phyloP scores from a whole-genome alignment of 2,329 filamentous ascomycete genomes.

The Diplodia seriata region DNA sequence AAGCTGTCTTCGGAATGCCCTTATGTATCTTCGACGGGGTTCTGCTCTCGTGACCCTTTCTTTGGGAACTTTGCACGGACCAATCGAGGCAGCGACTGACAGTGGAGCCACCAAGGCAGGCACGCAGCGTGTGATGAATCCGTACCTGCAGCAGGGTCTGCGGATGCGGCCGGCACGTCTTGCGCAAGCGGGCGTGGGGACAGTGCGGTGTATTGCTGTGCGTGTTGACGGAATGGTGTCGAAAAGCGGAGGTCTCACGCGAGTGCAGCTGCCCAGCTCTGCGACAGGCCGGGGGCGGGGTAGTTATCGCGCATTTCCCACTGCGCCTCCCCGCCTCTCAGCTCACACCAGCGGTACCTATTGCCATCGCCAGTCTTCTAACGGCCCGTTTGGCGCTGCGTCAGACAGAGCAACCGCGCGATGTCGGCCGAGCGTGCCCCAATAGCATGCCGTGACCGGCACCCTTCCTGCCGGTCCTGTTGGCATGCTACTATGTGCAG shows the following conservation, averaged over 20 bases:
- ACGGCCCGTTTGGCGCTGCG: slow-evolving; percentile 16
- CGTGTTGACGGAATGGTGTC: slow-evolving; percentile 17
- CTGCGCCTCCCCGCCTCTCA: slow-evolving; percentile 16
- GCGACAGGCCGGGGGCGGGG: slow-evolving; percentile 19
- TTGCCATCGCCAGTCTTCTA: neutral
- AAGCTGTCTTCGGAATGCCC: slow-evolving; percentile 30
- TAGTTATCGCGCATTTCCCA: slow-evolving; percentile 5
- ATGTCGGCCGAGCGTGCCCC: slow-evolving; percentile 12
- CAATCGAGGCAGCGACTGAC: slow-evolving; percentile 28
- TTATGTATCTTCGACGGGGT: slow-evolving; percentile 33
- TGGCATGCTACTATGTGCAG: too few relatives aligned
- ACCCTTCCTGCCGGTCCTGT: neutral
- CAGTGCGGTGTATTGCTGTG: slow-evolving; percentile 11
- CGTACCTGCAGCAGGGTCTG: slow-evolving; percentile 30
- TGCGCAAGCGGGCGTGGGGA: slow-evolving; percentile 1
- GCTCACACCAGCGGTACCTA: slow-evolving; percentile 1
- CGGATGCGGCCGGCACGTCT: neutral
- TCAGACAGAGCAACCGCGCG: slow-evolving; percentile 14
- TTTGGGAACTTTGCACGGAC: slow-evolving; percentile 25
- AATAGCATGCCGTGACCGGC: slow-evolving; percentile 1
- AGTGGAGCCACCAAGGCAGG: slow-evolving; percentile 29
- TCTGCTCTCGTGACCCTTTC: slow-evolving; percentile 33
- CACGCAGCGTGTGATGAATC: slow-evolving; percentile 24
- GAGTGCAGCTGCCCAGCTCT: slow-evolving; percentile 6
- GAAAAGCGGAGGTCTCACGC: slow-evolving; percentile 24